Evolutionary conservation across 768 basidiomycete genomes (phyloP).

Genomic region (Clitopilus hobsonii): DNA sequence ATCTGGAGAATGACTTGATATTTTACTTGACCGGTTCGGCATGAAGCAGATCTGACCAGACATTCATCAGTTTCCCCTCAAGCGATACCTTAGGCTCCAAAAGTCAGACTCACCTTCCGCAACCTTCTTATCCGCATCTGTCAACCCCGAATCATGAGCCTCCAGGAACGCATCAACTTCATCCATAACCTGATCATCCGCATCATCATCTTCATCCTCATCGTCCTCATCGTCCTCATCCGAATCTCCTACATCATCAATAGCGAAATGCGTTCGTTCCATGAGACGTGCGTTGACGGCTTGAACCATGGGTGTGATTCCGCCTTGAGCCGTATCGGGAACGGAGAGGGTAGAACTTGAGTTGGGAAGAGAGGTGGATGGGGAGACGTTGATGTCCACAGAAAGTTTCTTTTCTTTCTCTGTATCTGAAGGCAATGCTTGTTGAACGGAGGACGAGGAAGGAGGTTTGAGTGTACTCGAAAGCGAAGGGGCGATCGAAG

Average conservation of each 20-base stretch:
- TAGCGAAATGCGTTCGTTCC: conserved; percentile 94
- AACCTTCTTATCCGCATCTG: conserved; percentile 72
- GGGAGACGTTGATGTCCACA: conserved; percentile 35
- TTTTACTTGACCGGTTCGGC: conserved; percentile 24
- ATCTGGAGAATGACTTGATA: too few species aligned
- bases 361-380: not conserved
- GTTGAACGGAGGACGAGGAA: conserved; percentile 26
- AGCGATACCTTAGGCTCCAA: too few species aligned
- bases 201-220: conserved; percentile 49
- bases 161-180: conserved; percentile 96
- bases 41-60: conserved; percentile 18
- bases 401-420: conserved; percentile 29
- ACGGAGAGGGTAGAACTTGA: conserved; percentile 5
- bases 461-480: not conserved
- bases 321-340: conserved; percentile 28
- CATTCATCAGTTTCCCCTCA: too few species aligned
- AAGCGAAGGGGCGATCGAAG: conserved; percentile 4
- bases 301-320: conserved; percentile 60
- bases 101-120: conserved; percentile 54
- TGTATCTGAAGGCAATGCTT: conserved; percentile 36
- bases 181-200: conserved; percentile 81
- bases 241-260: conserved; percentile 88
- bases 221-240: conserved; percentile 67
- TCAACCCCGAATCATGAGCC: conserved; percentile 83
- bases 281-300: conserved; percentile 80